phyloP scores from a whole-genome alignment of 345 rosid genomes.

The Sonneratia alba region DNA sequence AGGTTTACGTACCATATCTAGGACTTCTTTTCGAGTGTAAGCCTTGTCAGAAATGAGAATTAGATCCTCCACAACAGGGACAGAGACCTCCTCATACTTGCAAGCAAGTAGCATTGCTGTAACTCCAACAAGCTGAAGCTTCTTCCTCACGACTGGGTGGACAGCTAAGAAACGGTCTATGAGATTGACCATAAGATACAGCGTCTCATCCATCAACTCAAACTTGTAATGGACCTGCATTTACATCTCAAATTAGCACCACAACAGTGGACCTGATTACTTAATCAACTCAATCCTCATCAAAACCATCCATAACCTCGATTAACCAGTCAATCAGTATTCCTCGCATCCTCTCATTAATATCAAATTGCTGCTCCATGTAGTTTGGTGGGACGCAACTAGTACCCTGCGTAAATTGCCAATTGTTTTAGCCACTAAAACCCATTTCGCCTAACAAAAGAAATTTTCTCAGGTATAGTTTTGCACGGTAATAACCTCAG shows the following conservation, averaged over 20 bases:
- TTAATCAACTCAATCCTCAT: neutral
- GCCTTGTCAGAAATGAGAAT: constrained; percentile 87
- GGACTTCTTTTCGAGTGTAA: constrained; percentile 71
- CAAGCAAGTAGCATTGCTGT: constrained; percentile 96
- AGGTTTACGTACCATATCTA: constrained; percentile 61
- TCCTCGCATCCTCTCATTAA: constrained; percentile 90
- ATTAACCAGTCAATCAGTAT: constrained; percentile 89
- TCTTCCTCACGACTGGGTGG: constrained; percentile 65
- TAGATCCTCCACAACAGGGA: constrained; percentile 93
- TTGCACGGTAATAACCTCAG: constrained; percentile 40
- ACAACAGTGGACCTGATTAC: neutral
- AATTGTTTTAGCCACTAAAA: neutral
- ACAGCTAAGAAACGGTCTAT: constrained; percentile 77
- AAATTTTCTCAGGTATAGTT: neutral
- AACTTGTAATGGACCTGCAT: constrained; percentile 96
- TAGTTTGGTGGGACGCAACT: constrained; percentile 49
- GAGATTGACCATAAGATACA: constrained; percentile 83
- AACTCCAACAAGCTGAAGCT: constrained; percentile 90
- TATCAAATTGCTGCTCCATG: constrained; percentile 64
- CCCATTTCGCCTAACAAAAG: neutral
- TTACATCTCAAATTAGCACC: neutral
- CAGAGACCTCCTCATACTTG: constrained; percentile 94
- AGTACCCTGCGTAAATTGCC: constrained; percentile 34
- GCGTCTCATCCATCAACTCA: constrained; percentile 92
- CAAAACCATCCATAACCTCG: constrained; percentile 39